Conservation (phyloP, 140 eudicot species). For the Oenanthe javanica region DNA sequence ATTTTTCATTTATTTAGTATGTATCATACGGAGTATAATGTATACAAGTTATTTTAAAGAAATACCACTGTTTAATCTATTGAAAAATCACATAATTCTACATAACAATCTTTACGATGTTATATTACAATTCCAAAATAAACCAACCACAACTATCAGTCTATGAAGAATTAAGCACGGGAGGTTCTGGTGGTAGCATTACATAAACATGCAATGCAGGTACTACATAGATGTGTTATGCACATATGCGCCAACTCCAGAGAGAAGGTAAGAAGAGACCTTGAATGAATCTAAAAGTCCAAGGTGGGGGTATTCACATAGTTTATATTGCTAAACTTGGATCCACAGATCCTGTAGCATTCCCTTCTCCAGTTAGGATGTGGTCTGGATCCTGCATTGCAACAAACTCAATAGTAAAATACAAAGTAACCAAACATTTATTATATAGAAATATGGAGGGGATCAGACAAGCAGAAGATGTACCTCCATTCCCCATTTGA, state of each 20-base stretch:
- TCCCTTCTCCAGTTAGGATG: conserved; percentile 81
- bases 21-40: too few species aligned
- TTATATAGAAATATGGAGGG: neutral
- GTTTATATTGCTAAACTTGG: conserved; percentile 59
- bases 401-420: conserved; percentile 6
- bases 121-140: neutral
- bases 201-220: neutral
- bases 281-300: neutral
- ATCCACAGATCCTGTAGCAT: conserved; percentile 67
- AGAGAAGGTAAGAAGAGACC: neutral
- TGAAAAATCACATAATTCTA: neutral
- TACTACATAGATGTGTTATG: neutral
- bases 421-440: neutral
- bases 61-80: neutral
- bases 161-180: neutral
- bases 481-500: conserved; percentile 99
- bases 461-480: conserved; percentile 1
- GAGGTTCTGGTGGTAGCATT: neutral
- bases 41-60: too few species aligned
- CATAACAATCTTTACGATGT: conserved; percentile 2
- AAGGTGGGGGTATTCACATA: conserved; percentile 14
- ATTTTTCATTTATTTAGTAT: too few species aligned
- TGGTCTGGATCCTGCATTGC: conserved; percentile 76
- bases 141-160: neutral
- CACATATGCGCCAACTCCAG: neutral